Evolutionary conservation across 2,329 filamentous ascomycete species (phyloP).

Genomic region (Venturia carpophila): DNA sequence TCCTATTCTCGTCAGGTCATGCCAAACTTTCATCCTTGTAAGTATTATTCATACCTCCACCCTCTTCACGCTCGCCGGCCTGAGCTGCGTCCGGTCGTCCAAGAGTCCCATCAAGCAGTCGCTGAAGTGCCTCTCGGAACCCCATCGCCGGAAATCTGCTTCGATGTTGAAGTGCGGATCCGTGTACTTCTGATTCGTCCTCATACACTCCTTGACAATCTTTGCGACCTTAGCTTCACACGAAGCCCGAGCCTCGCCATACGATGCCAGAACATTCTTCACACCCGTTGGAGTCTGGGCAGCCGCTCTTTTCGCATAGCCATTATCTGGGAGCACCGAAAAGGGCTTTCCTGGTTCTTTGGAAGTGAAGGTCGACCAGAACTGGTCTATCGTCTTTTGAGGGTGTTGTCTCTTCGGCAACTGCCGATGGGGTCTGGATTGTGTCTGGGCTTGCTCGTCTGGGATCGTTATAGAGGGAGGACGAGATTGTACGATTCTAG

Average conservation of each 20-base stretch:
- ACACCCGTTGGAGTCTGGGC: slow-evolving; percentile 46
- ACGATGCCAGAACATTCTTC: slow-evolving; percentile 57
- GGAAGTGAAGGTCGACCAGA: slow-evolving; percentile 62
- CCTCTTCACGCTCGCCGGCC: slow-evolving; percentile 66
- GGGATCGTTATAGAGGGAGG: slow-evolving; percentile 2
- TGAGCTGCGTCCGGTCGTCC: slow-evolving; percentile 33
- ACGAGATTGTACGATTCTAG: slow-evolving; percentile 5
- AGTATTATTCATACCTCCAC: slow-evolving; percentile 43
- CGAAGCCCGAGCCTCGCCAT: slow-evolving; percentile 61
- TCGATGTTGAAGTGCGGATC: slow-evolving; percentile 86
- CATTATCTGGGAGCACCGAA: slow-evolving; percentile 61
- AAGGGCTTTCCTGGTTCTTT: slow-evolving; percentile 66
- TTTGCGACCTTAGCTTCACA: slow-evolving; percentile 56
- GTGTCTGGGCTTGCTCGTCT: slow-evolving; percentile 4
- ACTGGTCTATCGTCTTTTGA: slow-evolving; percentile 61
- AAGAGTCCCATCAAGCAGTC: slow-evolving; percentile 47
- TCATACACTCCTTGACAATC: slow-evolving; percentile 56
- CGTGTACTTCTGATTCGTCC: slow-evolving; percentile 77
- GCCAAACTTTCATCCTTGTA: slow-evolving; percentile 22
- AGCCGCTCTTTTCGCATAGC: slow-evolving; percentile 51
- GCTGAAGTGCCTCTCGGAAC: slow-evolving; percentile 26
- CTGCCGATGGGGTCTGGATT: slow-evolving; percentile 6
- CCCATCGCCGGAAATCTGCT: slow-evolving; percentile 54
- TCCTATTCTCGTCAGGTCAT: slow-evolving; percentile 44
- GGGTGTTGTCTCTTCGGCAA: slow-evolving; percentile 39